These are phyloP conservation scores for Trapa incisa DNA, from an alignment of 345 rosid species.

Conservation along the genomic window DNA sequence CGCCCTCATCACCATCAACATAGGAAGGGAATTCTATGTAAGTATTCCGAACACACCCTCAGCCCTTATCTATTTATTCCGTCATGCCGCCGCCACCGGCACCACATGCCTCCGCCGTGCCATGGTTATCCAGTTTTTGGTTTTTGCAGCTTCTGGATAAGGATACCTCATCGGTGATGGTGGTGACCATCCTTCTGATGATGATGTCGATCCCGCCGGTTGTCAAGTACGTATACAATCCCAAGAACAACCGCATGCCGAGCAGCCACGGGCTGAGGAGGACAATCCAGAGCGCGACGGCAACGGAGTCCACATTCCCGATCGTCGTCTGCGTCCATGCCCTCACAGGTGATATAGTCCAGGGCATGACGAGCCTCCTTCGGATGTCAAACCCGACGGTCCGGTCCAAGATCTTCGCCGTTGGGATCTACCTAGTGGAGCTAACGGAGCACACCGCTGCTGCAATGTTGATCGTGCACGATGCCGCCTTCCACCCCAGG, in stretches of 20 bases:
- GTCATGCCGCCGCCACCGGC: too few relatives aligned
- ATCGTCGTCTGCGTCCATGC: conserved; percentile 29
- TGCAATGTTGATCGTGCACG: conserved; percentile 46
- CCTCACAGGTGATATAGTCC: conserved; percentile 9
- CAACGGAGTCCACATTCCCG: conserved; percentile 18
- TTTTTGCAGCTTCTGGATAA: conserved; percentile 25
- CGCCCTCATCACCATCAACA: conserved; percentile 36
- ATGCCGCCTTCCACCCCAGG: conserved; percentile 8
- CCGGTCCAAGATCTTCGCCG: conserved; percentile 24
- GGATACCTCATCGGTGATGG: conserved; percentile 27
- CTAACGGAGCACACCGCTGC: conserved; percentile 24
- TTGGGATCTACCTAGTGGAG: conserved; percentile 44
- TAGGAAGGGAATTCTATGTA: conserved; percentile 39
- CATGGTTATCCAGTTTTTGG: too few relatives aligned
- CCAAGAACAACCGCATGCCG: conserved; percentile 10
- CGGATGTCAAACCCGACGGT: conserved; percentile 27
- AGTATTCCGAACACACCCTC: neutral
- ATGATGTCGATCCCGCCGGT: conserved; percentile 32
- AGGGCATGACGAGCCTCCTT: conserved; percentile 32
- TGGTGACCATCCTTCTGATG: conserved; percentile 22
- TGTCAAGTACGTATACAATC: conserved; percentile 11
- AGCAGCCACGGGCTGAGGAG: conserved; percentile 16
- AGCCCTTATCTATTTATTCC: too few relatives aligned
- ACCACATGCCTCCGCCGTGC: too few relatives aligned
- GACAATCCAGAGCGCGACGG: conserved; percentile 23